Evolutionary conservation across 257 asterid species (phyloP), one percentile per base, ranked within the genome.

Genomic region (Misopates orontium): DNA sequence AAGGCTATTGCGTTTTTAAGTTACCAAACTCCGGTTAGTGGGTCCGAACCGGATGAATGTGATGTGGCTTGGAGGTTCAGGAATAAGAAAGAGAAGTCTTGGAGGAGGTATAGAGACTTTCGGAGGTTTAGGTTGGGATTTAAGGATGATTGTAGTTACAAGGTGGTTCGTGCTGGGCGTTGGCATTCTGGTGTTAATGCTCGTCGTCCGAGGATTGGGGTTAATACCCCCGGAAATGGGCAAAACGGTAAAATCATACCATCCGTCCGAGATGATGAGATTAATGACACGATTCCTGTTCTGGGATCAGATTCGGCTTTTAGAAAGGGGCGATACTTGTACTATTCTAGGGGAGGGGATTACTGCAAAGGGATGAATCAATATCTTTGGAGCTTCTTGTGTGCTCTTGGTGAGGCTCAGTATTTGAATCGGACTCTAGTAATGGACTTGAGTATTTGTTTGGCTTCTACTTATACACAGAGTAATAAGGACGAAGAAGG

Each of bases 21-120:
- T 62, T 94, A 94, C 74, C 95, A 80, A 68, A 56, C 75, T n/a
- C 97, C 97, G 0, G 95, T 86, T n/a, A 82, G 79, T 52, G 99
- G 97, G 28, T 90, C 96, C 0, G 71, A 71, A 41, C 81, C 83
- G 2, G 85, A 77, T 57, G 97, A 94, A 59, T 90, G 99, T 84
- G 99, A 94, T 65, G 98, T 92, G 68, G 81, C 87, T 0, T 92
- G 98, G 98, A 82, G 98, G 82, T 92, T 85, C 71, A 84, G 96
- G 75, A 89, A 92, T 69, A 89, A 77, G 68, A 87, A 79, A 66
- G 98, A 92, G 84, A 89, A 78, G 56, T 90, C 99, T 36, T 94
- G 96, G 99, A 81, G 97, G 79, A 85, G 74, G 89, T 90, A 90
- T 56, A 80, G 95, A 81, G 99, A 94, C 83, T 94, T 94, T 44